A percentile compares a stretch with the other conserved stretches of the same genome.
These are phyloP conservation scores for Aureobasidium sp. DNA, from an alignment of 2,329 filamentous ascomycete species.

Conservation along the genomic window DNA sequence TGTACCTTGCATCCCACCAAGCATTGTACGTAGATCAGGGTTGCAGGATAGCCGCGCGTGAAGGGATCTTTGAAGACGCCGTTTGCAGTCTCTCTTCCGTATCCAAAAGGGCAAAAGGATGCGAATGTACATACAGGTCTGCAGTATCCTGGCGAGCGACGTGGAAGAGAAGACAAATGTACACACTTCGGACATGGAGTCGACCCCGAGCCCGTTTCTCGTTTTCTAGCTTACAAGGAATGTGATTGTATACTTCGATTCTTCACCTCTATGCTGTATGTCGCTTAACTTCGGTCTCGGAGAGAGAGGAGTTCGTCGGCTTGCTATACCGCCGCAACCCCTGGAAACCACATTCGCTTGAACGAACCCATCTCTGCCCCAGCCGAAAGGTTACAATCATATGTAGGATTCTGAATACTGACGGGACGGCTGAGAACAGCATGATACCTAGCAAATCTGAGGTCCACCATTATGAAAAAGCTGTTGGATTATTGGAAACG, in stretches of 20 bases:
- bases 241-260: too few species aligned
- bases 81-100: too few species aligned
- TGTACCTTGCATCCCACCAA: not conserved
- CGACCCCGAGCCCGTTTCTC: not conserved
- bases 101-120: too few species aligned
- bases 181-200: too few species aligned
- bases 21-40: not conserved
- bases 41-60: not conserved
- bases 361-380: not conserved
- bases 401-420: not conserved
- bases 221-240: not conserved
- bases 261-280: not conserved
- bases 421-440: not conserved
- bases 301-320: not conserved
- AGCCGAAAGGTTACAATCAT: not conserved
- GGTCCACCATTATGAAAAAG: not conserved
- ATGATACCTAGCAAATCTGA: not conserved
- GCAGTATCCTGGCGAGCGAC: too few species aligned
- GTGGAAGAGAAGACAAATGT: too few species aligned
- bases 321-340: not conserved
- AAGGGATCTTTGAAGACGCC: too few species aligned
- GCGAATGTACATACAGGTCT: too few species aligned
- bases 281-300: not conserved
- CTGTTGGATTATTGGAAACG: conserved; percentile 2
- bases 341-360: not conserved